A percentile compares a stretch with the other conserved stretches of the same genome.
Evolutionary conservation across 2,329 filamentous ascomycete species (phyloP).

Genomic region (Cladorrhinum sp.): DNA sequence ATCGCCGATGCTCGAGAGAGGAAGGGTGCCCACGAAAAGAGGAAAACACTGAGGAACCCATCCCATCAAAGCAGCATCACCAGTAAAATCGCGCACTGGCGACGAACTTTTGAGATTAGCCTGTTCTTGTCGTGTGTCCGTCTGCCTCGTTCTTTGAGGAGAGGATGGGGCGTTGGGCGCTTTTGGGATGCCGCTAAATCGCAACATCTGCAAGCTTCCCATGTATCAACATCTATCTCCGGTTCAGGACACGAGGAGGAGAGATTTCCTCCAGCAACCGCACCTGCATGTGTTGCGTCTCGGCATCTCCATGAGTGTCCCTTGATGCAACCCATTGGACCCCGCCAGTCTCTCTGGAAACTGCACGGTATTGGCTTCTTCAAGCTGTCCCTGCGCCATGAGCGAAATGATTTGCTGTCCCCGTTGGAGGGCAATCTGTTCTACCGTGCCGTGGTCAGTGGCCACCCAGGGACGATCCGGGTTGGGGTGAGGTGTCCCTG

Average conservation of each 20-base stretch:
- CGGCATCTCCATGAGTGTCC: not conserved
- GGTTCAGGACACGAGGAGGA: not conserved
- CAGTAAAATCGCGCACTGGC: slow-evolving; percentile 24
- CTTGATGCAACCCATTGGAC: not conserved
- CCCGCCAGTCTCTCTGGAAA: not conserved
- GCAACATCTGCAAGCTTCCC: slow-evolving; percentile 3
- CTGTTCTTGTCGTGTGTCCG: slow-evolving; percentile 11
- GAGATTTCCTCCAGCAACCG: not conserved
- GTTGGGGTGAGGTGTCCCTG: not conserved
- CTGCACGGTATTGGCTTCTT: not conserved
- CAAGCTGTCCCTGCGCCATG: slow-evolving; percentile 10
- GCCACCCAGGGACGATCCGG: slow-evolving; percentile 14
- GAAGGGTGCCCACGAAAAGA: not conserved
- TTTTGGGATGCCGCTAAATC: not conserved
- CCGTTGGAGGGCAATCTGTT: not conserved
- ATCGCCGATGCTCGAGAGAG: not conserved
- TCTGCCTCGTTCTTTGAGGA: not conserved
- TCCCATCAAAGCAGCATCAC: slow-evolving; percentile 8
- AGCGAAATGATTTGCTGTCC: slow-evolving; percentile 8
- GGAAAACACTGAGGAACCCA: not conserved
- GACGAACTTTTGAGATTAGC: slow-evolving; percentile 13
- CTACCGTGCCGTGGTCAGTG: slow-evolving; percentile 4
- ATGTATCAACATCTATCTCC: not conserved
- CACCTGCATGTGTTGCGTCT: not conserved
- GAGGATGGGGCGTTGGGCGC: not conserved